Conservation (phyloP, 139 green algal genomes). For the Closterium sp. region DNA sequence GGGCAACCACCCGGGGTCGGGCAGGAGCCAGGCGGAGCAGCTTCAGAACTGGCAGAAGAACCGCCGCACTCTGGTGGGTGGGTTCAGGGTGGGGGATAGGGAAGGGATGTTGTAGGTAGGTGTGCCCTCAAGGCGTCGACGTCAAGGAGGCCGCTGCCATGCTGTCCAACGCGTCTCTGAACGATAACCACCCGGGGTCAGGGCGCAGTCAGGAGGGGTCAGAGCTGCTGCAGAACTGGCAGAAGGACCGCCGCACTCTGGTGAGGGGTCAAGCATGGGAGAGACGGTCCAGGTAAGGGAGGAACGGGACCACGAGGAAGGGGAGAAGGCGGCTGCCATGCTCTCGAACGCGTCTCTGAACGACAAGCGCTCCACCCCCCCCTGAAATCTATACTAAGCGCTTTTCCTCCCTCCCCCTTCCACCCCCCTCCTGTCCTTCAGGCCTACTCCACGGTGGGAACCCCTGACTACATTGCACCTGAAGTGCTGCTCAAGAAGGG, state of each 20-base stretch:
- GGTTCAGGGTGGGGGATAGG: no score
- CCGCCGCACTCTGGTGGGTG: conserved; percentile 32
- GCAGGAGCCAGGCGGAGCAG: conserved; percentile 35
- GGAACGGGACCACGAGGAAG: no score
- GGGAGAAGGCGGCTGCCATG: no score
- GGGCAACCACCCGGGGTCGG: not conserved
- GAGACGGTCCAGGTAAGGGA: no score
- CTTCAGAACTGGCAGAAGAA: conserved; percentile 51
- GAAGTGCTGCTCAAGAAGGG: conserved; percentile 97
- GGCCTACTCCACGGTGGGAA: conserved; percentile 91
- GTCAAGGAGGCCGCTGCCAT: not conserved
- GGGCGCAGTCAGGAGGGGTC: conserved; percentile 20
- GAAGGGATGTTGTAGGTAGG: no score
- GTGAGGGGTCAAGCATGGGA: not conserved
- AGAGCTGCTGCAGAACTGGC: conserved; percentile 49
- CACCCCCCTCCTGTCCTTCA: conserved; percentile 33
- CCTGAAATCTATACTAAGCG: no score
- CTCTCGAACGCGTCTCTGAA: no score
- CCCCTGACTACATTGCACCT: conserved; percentile 93
- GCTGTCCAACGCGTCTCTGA: not conserved
- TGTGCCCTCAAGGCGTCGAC: no score
- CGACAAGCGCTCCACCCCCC: no score
- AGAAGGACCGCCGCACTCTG: conserved; percentile 40
- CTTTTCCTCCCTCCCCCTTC: no score
- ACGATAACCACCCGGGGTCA: not conserved